Evolutionary conservation across 495 filamentous ascomycete species (phyloP).

Genomic region (Chaetomium cochliodes): DNA sequence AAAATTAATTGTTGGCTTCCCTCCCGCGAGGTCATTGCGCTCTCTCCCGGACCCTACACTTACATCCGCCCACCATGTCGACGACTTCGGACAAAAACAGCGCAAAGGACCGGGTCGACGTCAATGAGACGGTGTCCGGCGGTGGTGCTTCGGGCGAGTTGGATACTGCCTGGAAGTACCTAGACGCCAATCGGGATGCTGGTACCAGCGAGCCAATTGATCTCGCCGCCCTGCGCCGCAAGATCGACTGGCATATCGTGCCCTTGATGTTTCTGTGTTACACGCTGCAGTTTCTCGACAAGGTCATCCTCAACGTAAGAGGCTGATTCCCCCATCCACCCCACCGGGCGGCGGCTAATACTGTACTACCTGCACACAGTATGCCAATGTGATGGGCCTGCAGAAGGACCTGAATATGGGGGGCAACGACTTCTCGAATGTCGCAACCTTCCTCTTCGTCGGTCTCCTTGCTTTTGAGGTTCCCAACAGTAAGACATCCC

Average conservation of each 20-base stretch:
- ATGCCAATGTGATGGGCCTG: conserved; percentile 43
- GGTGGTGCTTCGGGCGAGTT: conserved; percentile 20
- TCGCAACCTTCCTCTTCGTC: conserved; percentile 40
- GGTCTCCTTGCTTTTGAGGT: conserved; percentile 38
- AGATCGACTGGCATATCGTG: conserved; percentile 42
- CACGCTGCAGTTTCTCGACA: conserved; percentile 66
- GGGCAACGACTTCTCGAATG: conserved; percentile 42
- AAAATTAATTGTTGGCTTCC: not conserved
- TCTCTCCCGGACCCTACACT: too few relatives aligned
- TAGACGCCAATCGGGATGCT: conserved; percentile 35
- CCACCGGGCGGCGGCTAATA: conserved; percentile 14
- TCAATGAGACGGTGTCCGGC: not conserved
- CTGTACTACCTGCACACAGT: conserved; percentile 24
- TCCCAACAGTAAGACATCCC: conserved; percentile 33
- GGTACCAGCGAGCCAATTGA: conserved; percentile 23
- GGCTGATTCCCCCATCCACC: not conserved
- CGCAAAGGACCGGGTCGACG: conserved; percentile 12
- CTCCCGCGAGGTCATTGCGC: conserved; percentile 9
- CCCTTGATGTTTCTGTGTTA: conserved; percentile 60
- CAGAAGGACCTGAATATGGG: conserved; percentile 32
- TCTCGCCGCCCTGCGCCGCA: conserved; percentile 33
- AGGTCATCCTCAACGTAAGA: conserved; percentile 57
- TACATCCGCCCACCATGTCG: conserved; percentile 18
- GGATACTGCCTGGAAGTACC: conserved; percentile 39
- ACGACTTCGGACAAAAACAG: conserved; percentile 23